Percentiles rank a stretch among this genome's conserved stretches.
phyloP scores from a whole-genome alignment of 78 protist genomes.

The Dictyostelium intermedium region DNA sequence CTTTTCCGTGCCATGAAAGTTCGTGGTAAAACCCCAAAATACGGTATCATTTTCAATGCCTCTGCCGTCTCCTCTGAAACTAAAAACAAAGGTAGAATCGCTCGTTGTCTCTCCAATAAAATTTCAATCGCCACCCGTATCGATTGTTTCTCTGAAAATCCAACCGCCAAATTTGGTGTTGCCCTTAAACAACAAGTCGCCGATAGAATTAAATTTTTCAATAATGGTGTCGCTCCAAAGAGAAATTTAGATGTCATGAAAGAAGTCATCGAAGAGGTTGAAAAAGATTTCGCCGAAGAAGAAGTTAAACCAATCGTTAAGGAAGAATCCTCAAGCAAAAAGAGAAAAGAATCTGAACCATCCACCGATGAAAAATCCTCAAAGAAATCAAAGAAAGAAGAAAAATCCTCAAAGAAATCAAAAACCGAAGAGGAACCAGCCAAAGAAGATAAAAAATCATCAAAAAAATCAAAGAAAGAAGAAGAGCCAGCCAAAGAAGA shows the following conservation, averaged over 20 bases:
- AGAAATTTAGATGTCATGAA: slow-evolving; percentile 95
- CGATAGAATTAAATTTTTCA: slow-evolving; percentile 93
- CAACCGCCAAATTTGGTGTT: slow-evolving; percentile 92
- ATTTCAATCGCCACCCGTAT: slow-evolving; percentile 96
- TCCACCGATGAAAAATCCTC: neutral
- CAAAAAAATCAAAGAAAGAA: slow-evolving; percentile 13
- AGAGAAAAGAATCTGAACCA: slow-evolving; percentile 26
- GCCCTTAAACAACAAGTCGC: slow-evolving; percentile 94
- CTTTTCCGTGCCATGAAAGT: slow-evolving; percentile 98
- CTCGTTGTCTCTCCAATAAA: slow-evolving; percentile 99
- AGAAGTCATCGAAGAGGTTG: slow-evolving; percentile 75
- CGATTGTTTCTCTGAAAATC: slow-evolving; percentile 92
- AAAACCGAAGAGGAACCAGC: slow-evolving; percentile 34
- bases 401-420: slow-evolving; percentile 34
- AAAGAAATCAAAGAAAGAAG: slow-evolving; percentile 54
- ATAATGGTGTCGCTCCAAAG: slow-evolving; percentile 89
- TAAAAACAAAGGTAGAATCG: slow-evolving; percentile 98
- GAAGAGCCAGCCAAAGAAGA: slow-evolving; percentile 35
- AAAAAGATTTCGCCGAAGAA: slow-evolving; percentile 29
- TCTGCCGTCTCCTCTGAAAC: slow-evolving; percentile 92
- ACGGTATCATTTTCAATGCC: slow-evolving; percentile 98
- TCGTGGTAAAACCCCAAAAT: slow-evolving; percentile 98
- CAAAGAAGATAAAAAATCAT: slow-evolving; percentile 43
- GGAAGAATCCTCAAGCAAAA: slow-evolving; percentile 18
- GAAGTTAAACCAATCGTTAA: neutral